Evolutionary conservation across 148 eudicot genomes (phyloP).

Genomic region (Fagopyrum homotropicum): DNA sequence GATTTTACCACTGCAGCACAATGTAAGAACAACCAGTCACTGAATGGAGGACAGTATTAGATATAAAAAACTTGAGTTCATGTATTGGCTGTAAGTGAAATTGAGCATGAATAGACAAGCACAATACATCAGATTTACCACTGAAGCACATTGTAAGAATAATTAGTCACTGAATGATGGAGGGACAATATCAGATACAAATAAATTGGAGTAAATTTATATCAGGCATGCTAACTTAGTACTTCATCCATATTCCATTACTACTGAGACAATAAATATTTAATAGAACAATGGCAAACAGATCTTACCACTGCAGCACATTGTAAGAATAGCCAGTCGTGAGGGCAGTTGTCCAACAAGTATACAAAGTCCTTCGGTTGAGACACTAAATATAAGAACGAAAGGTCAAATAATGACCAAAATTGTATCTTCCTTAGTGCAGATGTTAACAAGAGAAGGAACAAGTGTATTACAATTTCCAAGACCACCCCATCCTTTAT

Average conservation of each 20-base stretch:
- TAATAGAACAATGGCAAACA: not conserved
- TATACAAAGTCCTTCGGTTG: slow-evolving; percentile 72
- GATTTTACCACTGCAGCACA: too few relatives aligned
- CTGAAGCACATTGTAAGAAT: too few relatives aligned
- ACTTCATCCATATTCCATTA: not conserved
- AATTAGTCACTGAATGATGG: too few relatives aligned
- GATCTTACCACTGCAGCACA: slow-evolving; percentile 55
- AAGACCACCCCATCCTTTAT: slow-evolving; percentile 98
- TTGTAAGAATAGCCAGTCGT: slow-evolving; percentile 56
- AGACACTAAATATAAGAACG: slow-evolving; percentile 45
- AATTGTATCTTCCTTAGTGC: not conserved
- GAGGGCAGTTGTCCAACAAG: slow-evolving; percentile 55
- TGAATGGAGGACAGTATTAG: too few relatives aligned
- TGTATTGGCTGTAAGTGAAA: too few relatives aligned
- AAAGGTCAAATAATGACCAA: not conserved
- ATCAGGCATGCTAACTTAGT: not conserved
- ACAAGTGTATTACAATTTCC: slow-evolving; percentile 63
- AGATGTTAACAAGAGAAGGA: not conserved
- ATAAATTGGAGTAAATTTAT: too few relatives aligned
- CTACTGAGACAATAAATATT: not conserved
- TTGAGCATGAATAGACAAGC: too few relatives aligned
- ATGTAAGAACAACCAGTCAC: too few relatives aligned
- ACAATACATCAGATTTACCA: too few relatives aligned
- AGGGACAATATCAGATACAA: too few relatives aligned
- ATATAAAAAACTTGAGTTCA: too few relatives aligned